These are phyloP conservation scores for Gossypium arboreum DNA, from an alignment of 345 rosid species.

Conservation along the genomic window DNA sequence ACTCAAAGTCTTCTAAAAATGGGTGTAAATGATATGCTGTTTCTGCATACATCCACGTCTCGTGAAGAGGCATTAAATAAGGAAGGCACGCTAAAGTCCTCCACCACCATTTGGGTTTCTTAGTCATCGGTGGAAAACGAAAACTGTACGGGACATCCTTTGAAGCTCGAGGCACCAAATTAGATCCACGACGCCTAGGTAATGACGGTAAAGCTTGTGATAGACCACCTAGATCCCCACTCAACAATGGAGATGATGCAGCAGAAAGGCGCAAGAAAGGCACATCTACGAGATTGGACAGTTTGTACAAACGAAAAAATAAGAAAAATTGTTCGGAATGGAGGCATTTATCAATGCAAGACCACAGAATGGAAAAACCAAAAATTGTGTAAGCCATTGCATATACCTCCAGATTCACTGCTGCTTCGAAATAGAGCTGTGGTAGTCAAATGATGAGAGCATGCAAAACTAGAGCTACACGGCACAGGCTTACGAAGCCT, in stretches of 20 bases:
- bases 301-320: not conserved
- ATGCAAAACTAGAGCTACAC: not conserved
- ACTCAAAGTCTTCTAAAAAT: slow-evolving; percentile 47
- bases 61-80: slow-evolving; percentile 89
- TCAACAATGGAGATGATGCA: slow-evolving; percentile 26
- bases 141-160: slow-evolving; percentile 48
- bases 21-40: slow-evolving; percentile 83
- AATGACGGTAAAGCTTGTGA: slow-evolving; percentile 33
- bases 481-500: not conserved
- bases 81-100: slow-evolving; percentile 82
- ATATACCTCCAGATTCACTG: slow-evolving; percentile 3
- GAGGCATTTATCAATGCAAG: not conserved
- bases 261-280: slow-evolving; percentile 43
- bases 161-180: slow-evolving; percentile 49
- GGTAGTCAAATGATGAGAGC: not conserved
- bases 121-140: slow-evolving; percentile 55
- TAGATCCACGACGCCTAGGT: slow-evolving; percentile 33
- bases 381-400: not conserved
- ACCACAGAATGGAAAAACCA: not conserved
- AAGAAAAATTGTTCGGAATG: not conserved
- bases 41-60: slow-evolving; percentile 94
- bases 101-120: slow-evolving; percentile 76
- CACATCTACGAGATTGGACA: slow-evolving; percentile 33
- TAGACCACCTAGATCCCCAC: slow-evolving; percentile 42
- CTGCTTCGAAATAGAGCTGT: not conserved